Percentiles rank a stretch among this genome's conserved stretches.
Evolutionary conservation across 2,329 filamentous ascomycete genomes (phyloP).

Genomic region (Xylariaceae sp.): DNA sequence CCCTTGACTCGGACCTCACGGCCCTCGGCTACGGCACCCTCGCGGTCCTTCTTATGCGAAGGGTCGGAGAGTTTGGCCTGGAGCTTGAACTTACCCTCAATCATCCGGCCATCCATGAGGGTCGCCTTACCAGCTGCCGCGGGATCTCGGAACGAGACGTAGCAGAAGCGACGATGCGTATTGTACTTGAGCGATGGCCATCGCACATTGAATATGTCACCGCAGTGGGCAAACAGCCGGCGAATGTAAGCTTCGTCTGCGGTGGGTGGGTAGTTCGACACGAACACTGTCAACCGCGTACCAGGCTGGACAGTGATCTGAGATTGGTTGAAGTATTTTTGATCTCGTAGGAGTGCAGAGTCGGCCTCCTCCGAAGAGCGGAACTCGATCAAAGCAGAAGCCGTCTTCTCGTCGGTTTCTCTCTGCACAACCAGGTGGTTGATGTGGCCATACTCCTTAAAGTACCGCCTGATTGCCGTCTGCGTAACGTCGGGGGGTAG

Average conservation of each 20-base stretch:
- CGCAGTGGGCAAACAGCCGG: conserved; percentile 65
- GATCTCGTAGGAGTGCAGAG: conserved; percentile 74
- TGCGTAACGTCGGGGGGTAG: conserved; percentile 66
- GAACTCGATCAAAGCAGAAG: conserved; percentile 80
- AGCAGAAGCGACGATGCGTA: conserved; percentile 86
- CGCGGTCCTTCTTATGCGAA: conserved; percentile 66
- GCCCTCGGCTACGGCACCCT: conserved; percentile 77
- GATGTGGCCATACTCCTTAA: conserved; percentile 82
- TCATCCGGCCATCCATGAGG: conserved; percentile 61
- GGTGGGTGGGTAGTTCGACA: conserved; percentile 81
- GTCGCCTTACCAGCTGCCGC: conserved; percentile 67
- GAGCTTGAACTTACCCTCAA: conserved; percentile 65
- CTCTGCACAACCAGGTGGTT: conserved; percentile 66
- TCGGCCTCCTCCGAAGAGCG: conserved; percentile 72
- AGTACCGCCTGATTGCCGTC: conserved; percentile 77
- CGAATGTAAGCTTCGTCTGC: conserved; percentile 68
- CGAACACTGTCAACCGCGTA: conserved; percentile 74
- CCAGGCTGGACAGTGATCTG: conserved; percentile 71
- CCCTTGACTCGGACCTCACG: conserved; percentile 78
- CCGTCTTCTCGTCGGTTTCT: conserved; percentile 54
- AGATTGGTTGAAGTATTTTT: conserved; percentile 69
- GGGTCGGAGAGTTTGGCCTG: conserved; percentile 83
- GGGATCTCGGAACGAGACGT: conserved; percentile 75
- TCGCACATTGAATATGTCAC: conserved; percentile 77
- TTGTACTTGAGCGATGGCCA: conserved; percentile 91